Base-by-base conservation (phyloP, 129 eudicot species). In the Pseudognaphalium luteoalbum region DNA sequence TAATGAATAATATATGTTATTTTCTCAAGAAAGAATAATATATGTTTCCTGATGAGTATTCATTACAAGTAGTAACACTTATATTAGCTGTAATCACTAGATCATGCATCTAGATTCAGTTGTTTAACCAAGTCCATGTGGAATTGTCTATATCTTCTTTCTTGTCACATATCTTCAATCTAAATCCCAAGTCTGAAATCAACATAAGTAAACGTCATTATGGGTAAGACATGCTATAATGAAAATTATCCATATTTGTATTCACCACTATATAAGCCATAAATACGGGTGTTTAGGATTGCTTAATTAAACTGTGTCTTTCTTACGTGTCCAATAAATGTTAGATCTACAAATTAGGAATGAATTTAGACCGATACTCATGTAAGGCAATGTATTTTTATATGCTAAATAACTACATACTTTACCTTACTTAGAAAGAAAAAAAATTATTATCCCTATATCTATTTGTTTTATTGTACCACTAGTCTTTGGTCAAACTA, bases 161-260 rank as follows among this genome's bases (percentile, higher is more conserved):
- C 22, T 33, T 16, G 21, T 65, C 41, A 30, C 19, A 11, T 32
- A 67, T 39, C 74, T 78, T 86, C 67, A 91, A 56, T 91, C 87
- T 85, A 88, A 83, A 51, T 74, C 76, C 97, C 93, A 91, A 34
- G 78, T 85, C 97, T 91, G 89, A 85, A 84, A 77, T 5, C 16
- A 81, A 12, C 70, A 82, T 25, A 12, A 33, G 28, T 22, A 52
- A 22, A 37, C 28, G 63, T 32, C 34, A 2, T 3, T 5, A 33
- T 6, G 57, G 47, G n/a, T 47, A 47, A 12, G n/a, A 47, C n/a
- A 47, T 14, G 54, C 54, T 47, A 47, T 12, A 47, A 47, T 14
- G 54, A 47, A 15, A 12, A 47, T 47, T 47, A 47, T 47, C 54
- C 17, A 47, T 47, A 47, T 14, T 12, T 44, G 16, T 44, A 1